phyloP scores from a whole-genome alignment of 768 basidiomycete genomes.

The Lactifluus pinguis region DNA sequence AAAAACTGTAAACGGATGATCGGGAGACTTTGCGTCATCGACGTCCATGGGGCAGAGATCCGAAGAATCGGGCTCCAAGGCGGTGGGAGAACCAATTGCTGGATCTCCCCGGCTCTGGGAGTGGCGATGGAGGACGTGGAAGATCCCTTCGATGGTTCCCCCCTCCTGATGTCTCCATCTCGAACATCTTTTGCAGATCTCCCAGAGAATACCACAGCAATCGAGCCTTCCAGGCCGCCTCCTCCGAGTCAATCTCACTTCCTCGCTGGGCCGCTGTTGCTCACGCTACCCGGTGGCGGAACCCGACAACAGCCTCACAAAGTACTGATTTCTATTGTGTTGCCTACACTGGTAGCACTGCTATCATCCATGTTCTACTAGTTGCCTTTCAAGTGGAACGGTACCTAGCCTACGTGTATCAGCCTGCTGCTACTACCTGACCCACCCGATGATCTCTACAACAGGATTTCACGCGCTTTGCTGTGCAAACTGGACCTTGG shows the following conservation, averaged over 20 bases:
- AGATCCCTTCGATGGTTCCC: background rate
- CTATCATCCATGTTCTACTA: too few species aligned
- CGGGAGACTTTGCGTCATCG: background rate
- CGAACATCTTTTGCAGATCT: slow-evolving; percentile 15
- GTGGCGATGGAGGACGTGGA: background rate
- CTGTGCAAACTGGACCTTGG: slow-evolving; percentile 14
- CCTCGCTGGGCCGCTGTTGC: slow-evolving; percentile 17
- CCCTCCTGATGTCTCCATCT: slow-evolving; percentile 14
- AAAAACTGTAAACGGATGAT: background rate
- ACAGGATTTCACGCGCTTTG: slow-evolving; percentile 6
- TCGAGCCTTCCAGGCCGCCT: background rate
- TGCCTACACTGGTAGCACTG: too few species aligned
- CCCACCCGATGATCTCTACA: background rate
- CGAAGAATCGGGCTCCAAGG: background rate
- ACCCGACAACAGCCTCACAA: slow-evolving; percentile 30
- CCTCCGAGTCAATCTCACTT: slow-evolving; percentile 2
- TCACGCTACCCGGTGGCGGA: slow-evolving; percentile 37
- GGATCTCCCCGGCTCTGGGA: too few species aligned
- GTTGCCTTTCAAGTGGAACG: too few species aligned
- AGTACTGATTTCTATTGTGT: too few species aligned
- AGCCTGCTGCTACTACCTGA: too few species aligned
- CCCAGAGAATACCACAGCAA: slow-evolving; percentile 8
- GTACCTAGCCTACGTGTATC: too few species aligned
- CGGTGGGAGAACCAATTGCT: background rate
- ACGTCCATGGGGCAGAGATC: background rate